Evolutionary conservation across 306 rosid genomes (phyloP), one percentile per base, ranked within the genome.

Genomic region (Alnus glutinosa): DNA sequence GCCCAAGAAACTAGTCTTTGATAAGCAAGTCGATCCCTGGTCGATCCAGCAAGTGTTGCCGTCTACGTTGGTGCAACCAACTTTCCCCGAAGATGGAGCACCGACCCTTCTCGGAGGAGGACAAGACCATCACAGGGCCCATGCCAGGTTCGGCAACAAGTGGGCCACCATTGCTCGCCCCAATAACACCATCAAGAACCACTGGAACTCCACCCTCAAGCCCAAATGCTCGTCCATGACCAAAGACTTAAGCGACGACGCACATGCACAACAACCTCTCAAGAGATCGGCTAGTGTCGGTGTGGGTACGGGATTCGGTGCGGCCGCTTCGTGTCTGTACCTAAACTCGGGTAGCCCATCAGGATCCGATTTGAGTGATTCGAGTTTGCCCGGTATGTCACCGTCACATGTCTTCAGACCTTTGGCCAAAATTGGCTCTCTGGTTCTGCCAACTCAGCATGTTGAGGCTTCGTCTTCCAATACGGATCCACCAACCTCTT

Each of bases 151-250:
- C 50, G 98, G 98, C 0, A 93, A 93, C 84, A 93, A 88, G 79
- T 93, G 98, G 97, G 98, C 98, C 36, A 89, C 98, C 18, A 93
- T 93, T 44, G 87, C 98, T 9, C 90, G 94, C 19, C 58, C 98
- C 55, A 97, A 93, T 82, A 93, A 93, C 91, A 88, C 97, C 34
- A 88, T 93, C 1, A 93, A 93, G 75, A 93, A 93, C 80, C 98
- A 93, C 80, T 93, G 98, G 98, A 93, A 93, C 77, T 93, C 98
- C 9, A 89, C 97, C 0, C 97, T 93, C 51, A 93, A 93, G 89
- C 83, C 97, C 7, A 93, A 93, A 84, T 84, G 83, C 85, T 87
- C 89, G 36, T 84, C 90, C 48, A 28, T 81, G 58, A 15, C 80
- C 3, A 92, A 88, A 0, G 83, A 82, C 57, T 72, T 76, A 42